Conservation (phyloP, 2,329 filamentous ascomycete species). For the Diaporthe ilicicola region DNA sequence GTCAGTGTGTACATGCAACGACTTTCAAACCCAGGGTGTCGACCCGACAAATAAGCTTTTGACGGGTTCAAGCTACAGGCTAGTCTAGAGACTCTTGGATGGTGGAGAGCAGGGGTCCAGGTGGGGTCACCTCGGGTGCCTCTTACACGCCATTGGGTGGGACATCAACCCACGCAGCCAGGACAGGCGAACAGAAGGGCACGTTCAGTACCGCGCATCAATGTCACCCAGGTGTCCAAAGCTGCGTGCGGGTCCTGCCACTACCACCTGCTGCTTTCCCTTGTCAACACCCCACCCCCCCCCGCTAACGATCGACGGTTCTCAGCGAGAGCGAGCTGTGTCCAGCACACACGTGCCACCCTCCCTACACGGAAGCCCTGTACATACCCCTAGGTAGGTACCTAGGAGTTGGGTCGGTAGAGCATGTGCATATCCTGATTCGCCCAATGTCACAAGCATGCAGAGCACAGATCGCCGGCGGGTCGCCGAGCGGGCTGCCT, state of each 20-base stretch:
- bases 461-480: not conserved
- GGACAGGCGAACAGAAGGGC: not conserved
- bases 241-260: too few species aligned
- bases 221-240: too few species aligned
- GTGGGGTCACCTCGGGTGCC: not conserved
- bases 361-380: not conserved
- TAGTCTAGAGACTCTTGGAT: not conserved
- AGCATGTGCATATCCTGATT: not conserved
- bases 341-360: too few species aligned
- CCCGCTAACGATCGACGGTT: not conserved
- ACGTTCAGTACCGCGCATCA: not conserved
- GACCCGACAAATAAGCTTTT: conserved; percentile 19
- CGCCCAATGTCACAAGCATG: conserved; percentile 11
- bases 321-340: conserved; percentile 3
- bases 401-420: too few species aligned
- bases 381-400: too few species aligned
- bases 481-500: not conserved
- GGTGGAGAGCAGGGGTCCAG: not conserved
- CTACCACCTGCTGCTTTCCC: too few species aligned
- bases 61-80: not conserved
- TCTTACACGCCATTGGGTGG: conserved; percentile 20
- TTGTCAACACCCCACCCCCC: not conserved
- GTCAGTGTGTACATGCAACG: too few species aligned
- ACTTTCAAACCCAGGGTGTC: too few species aligned
- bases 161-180: too few species aligned